Base-by-base conservation (phyloP, 768 basidiomycete genomes). In the Termitomyces sp. region DNA sequence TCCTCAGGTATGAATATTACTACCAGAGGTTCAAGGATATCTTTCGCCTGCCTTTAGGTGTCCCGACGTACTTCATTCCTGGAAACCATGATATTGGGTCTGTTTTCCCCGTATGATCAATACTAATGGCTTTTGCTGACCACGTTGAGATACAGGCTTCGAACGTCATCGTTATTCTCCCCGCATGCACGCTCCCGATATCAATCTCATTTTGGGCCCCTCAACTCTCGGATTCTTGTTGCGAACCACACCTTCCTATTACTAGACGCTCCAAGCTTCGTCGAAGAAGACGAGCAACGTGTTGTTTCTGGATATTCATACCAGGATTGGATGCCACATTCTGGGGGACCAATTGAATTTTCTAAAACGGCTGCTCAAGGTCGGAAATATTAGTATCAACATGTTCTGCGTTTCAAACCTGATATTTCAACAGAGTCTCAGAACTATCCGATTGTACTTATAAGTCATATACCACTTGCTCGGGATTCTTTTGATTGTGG, bases 1-100 rank as follows among this genome's bases (percentile, higher is more conserved):
- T 16, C 36, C 43, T 24, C 68, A 97, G 95, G 70, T 95, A 96
- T 65, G 81, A 86, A 55, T 59, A 68, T 4, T 94, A 94, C 65
- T 81, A 78, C 58, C 66, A 67, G 22, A 80, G 87, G 47, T 97
- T 92, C 74, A 78, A 75, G 57, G 74, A 73, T 46, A 92, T 94
- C 34, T 95, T 96, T 72, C 70, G 75, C 29, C 57, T 74, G 22
- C 69, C 79, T 6, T 62, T 74, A 10, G 61, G 69, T 18, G 74
- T 82, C 3, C 85, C 87, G 0, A 73, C 78, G 58, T 87, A 86
- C 69, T 88, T 84, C 66, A 78, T 95, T 29, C 88, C 94, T 3
- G 96, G 96, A 6, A 98, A 98, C 67, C 94, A 94, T 66, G 96
- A 98, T 65, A 78, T 89, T 34, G 91, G 90, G 84, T 90, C 68